Evolutionary conservation across 2,329 filamentous ascomycete species (phyloP), one percentile per base, ranked within the genome.

Genomic region (Penicillium sp.): DNA sequence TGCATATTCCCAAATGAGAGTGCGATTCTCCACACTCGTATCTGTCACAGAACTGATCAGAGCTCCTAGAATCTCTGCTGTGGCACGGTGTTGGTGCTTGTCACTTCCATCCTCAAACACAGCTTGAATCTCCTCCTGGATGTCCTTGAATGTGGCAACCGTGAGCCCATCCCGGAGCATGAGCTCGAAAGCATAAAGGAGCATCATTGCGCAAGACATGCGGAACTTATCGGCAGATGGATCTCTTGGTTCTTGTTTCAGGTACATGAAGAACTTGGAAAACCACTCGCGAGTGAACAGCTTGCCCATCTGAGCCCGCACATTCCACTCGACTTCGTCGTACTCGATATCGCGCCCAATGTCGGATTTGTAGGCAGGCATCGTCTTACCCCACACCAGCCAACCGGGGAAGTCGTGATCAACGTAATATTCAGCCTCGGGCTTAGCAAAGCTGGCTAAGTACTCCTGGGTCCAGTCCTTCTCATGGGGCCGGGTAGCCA

Each of bases 81-180:
- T 96, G 15, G 95, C 95, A 54, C 95, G 90, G 74, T 99, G 95
- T 74, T 99, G 94, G 75, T 99, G 95, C 77, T 97, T 97, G 74
- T 99, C 95, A 69, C 88, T 95, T 10, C 96, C 95, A 74, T 99
- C 94, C 14, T 89, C 94, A 70, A 92, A 98, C 0, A 96, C 87
- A 1, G 86, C 85, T 59, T 85, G 81, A 5, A 90, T 86, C 61
- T 97, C 82, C 67, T 93, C 88, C 71, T 94, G 90, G 74, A 99
- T 88, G 57, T 99, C 95, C 5, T 94, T 88, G 68, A 97, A 91
- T 0, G 87, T 96, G 25, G 90, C 89, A 14, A 82, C 81, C 0
- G 95, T 92, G 54, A 91, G 79, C 1, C 88, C 91, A 69, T 90
- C 88, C 42, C 79, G 73, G 67, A 96, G 87, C 80, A 97, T 90